Evolutionary conservation across 2,329 filamentous ascomycete species (phyloP).

Genomic region (Penicillium sp.): DNA sequence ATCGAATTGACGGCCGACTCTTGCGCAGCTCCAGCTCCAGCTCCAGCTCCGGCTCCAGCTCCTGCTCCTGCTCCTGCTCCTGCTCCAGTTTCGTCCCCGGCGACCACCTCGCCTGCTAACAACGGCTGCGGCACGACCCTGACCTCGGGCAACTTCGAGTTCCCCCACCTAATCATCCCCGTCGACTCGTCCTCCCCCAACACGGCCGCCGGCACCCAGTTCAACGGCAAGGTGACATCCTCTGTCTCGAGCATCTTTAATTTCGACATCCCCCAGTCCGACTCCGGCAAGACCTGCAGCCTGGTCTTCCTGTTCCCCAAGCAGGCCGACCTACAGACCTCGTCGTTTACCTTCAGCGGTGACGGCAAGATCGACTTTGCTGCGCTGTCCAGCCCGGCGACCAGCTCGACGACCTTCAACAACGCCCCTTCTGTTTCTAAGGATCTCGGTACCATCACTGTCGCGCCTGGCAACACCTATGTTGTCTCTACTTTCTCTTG

Average conservation of each 20-base stretch:
- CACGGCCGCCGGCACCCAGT: slow-evolving; percentile 55
- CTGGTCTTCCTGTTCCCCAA: slow-evolving; percentile 67
- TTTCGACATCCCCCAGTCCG: slow-evolving; percentile 62
- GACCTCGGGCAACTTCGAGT: slow-evolving; percentile 50
- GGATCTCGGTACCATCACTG: slow-evolving; percentile 47
- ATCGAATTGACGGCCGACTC: slow-evolving; percentile 38
- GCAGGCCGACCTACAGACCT: slow-evolving; percentile 60
- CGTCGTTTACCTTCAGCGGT: slow-evolving; percentile 57
- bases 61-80: not conserved
- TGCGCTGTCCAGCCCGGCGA: slow-evolving; percentile 52
- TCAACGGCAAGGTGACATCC: slow-evolving; percentile 58
- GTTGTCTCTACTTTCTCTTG: slow-evolving; percentile 57
- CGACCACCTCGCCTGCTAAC: slow-evolving; percentile 9
- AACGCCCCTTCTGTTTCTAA: slow-evolving; percentile 51
- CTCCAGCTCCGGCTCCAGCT: not conserved
- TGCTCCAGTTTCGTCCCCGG: not conserved
- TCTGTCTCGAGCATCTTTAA: slow-evolving; percentile 64
- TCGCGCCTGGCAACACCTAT: slow-evolving; percentile 59
- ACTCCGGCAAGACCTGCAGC: slow-evolving; percentile 62
- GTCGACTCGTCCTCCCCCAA: slow-evolving; percentile 58
- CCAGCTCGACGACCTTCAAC: slow-evolving; percentile 54
- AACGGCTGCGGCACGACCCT: slow-evolving; percentile 49
- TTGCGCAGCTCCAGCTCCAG: slow-evolving; percentile 25
- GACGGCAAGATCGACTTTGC: slow-evolving; percentile 57
- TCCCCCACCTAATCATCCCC: slow-evolving; percentile 64